These are phyloP conservation scores for Quercus rubra DNA, from an alignment of 306 rosid species.

Conservation along the genomic window DNA sequence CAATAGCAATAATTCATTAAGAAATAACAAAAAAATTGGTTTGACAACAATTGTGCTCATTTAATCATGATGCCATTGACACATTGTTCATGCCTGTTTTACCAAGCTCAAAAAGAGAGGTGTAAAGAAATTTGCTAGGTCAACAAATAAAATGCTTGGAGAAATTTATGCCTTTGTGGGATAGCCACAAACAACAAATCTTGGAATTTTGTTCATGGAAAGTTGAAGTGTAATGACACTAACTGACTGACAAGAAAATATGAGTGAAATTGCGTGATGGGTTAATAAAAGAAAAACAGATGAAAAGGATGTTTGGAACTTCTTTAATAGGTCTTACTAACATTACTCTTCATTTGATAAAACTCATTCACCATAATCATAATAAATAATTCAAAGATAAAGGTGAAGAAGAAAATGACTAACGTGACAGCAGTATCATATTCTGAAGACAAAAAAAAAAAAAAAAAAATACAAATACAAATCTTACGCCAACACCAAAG, in stretches of 20 bases:
- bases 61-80: background rate
- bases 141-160: background rate
- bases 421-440: background rate
- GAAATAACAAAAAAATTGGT: background rate
- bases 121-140: background rate
- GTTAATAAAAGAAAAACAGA: background rate
- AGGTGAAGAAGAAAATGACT: background rate
- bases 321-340: background rate
- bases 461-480: no score
- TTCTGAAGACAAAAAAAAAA: no score
- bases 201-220: background rate
- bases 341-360: slow-evolving; percentile 6
- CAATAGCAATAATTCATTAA: background rate
- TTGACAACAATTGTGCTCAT: background rate
- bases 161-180: background rate
- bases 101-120: background rate
- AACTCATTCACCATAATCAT: background rate
- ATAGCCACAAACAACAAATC: background rate
- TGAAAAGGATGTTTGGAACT: background rate
- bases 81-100: background rate
- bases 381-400: background rate
- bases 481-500: no score
- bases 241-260: background rate
- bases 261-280: background rate
- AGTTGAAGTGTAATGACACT: background rate